Evolutionary conservation across 345 rosid genomes (phyloP).

Genomic region (Angophora floribunda): DNA sequence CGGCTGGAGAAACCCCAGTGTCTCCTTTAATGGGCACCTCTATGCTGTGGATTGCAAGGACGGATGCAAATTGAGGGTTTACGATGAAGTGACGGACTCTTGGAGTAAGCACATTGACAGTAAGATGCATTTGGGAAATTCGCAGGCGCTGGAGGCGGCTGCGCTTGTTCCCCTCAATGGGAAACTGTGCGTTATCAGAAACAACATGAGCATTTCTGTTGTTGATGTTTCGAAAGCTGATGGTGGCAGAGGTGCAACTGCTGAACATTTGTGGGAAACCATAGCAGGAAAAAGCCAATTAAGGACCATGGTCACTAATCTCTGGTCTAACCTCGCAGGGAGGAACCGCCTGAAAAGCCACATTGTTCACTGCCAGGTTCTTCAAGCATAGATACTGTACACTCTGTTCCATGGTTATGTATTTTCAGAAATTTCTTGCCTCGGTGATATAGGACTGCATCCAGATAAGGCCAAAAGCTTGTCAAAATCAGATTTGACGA

Average conservation of each 20-base stretch:
- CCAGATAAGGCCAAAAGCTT: background rate
- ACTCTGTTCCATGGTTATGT: background rate
- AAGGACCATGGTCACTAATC: conserved; percentile 51
- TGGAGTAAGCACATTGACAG: conserved; percentile 69
- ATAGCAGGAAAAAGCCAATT: conserved; percentile 57
- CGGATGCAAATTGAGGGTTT: conserved; percentile 65
- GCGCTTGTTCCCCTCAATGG: conserved; percentile 64
- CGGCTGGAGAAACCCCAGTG: conserved; percentile 72
- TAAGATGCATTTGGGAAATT: conserved; percentile 59
- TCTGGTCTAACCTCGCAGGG: conserved; percentile 62
- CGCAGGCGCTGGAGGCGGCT: conserved; percentile 61
- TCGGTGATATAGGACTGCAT: background rate
- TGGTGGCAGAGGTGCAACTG: conserved; percentile 16
- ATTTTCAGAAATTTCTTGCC: background rate
- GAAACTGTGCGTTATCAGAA: conserved; percentile 54
- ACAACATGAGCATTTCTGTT: conserved; percentile 63
- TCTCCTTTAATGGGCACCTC: conserved; percentile 46
- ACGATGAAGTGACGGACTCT: conserved; percentile 48
- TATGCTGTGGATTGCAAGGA: conserved; percentile 74
- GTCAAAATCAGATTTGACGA: background rate
- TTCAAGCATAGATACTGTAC: conserved; percentile 29
- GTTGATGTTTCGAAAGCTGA: conserved; percentile 48
- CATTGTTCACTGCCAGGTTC: conserved; percentile 73
- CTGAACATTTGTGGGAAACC: conserved; percentile 64
- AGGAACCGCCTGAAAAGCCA: conserved; percentile 65